Conservation (phyloP, 2,329 filamentous ascomycete genomes). For the Sclerotinia nivalis region DNA sequence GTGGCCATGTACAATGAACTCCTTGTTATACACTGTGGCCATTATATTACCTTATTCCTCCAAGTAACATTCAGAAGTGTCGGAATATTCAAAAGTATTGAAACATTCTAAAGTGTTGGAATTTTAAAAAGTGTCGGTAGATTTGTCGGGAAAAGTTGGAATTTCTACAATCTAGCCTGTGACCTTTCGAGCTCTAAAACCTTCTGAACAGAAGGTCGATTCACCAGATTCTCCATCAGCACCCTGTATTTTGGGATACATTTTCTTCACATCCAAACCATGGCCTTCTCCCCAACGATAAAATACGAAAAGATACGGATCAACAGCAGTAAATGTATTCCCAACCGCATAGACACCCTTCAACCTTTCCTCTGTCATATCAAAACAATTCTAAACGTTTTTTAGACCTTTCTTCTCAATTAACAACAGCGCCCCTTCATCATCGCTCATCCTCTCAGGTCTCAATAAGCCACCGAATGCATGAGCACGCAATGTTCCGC, state of each 20-base stretch:
- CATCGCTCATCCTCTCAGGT: slow-evolving; percentile 36
- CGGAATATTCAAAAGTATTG: not conserved
- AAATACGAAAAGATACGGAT: slow-evolving; percentile 42
- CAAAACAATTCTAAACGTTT: slow-evolving; percentile 36
- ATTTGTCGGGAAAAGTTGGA: too few species aligned
- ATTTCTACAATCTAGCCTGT: not conserved
- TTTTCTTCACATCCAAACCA: slow-evolving; percentile 32
- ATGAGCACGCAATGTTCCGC: slow-evolving; percentile 40
- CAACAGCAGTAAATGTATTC: slow-evolving; percentile 41
- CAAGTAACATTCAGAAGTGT: too few species aligned
- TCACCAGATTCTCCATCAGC: slow-evolving; percentile 29
- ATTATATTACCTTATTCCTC: not conserved
- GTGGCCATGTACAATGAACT: not conserved
- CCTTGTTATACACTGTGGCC: not conserved
- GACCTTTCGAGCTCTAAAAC: not conserved
- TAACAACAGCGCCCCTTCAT: slow-evolving; percentile 27
- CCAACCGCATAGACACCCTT: slow-evolving; percentile 37
- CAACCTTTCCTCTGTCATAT: slow-evolving; percentile 36
- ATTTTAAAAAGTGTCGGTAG: not conserved
- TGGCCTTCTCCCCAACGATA: slow-evolving; percentile 39
- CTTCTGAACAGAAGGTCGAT: not conserved
- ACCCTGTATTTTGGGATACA: slow-evolving; percentile 29
- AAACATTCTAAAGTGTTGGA: too few species aligned
- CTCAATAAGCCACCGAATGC: slow-evolving; percentile 38
- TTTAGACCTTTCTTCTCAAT: slow-evolving; percentile 33